Percentiles rank a stretch among this genome's conserved stretches.
Conservation (phyloP, 225 moss, liverwort and hornwort genomes). For the Physcomitrellopsis africana region DNA sequence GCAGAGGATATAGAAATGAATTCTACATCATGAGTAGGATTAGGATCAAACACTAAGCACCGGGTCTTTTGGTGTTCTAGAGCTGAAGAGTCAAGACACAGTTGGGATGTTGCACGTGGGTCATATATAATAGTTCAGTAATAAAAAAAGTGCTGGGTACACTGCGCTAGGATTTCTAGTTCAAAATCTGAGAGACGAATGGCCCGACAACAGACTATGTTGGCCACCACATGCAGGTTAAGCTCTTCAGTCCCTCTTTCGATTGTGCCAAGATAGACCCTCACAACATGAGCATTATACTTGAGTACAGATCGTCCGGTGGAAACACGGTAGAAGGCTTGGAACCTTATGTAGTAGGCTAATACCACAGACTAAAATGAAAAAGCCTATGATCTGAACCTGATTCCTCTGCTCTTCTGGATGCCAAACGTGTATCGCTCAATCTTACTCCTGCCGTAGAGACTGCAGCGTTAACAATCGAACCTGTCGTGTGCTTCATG, state of each 20-base stretch:
- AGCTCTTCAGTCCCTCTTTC: slow-evolving; percentile 9
- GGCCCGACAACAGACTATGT: slow-evolving; percentile 4
- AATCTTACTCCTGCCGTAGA: slow-evolving; percentile 44
- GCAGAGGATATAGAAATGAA: background rate
- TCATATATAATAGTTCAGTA: background rate
- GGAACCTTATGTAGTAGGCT: slow-evolving; percentile 12
- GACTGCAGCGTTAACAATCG: slow-evolving; percentile 43
- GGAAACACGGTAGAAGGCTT: background rate
- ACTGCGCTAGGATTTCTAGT: background rate
- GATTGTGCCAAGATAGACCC: slow-evolving; percentile 13
- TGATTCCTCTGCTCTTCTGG: slow-evolving; percentile 61
- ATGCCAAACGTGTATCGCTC: slow-evolving; percentile 60
- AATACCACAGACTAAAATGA: slow-evolving; percentile 31
- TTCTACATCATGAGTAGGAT: background rate
- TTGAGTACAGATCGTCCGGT: background rate
- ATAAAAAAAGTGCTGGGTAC: background rate
- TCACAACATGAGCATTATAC: slow-evolving; percentile 4
- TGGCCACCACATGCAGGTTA: background rate
- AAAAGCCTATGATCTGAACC: slow-evolving; percentile 41
- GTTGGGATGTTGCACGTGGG: background rate
- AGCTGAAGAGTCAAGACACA: background rate
- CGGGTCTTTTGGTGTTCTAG: slow-evolving; percentile 1
- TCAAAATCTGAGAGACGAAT: background rate
- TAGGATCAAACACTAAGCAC: background rate
- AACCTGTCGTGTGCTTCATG: slow-evolving; percentile 41